Conservation (phyloP, 345 rosid genomes). For the Ricinus communis region DNA sequence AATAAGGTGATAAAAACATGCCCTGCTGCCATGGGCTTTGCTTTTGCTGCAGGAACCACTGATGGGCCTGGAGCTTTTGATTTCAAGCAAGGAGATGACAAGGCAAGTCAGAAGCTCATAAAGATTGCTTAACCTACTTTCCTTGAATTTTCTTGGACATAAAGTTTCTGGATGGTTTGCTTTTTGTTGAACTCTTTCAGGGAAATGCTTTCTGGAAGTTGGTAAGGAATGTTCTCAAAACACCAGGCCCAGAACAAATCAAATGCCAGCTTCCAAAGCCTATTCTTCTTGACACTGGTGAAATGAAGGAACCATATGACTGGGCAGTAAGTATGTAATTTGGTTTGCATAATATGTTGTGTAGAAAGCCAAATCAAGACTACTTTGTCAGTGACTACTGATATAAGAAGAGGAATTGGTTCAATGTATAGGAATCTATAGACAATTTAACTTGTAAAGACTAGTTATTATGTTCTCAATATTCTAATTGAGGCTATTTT, state of each 20-base stretch:
- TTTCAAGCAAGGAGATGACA: conserved; percentile 90
- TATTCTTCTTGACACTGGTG: conserved; percentile 90
- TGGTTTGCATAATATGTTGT: neutral
- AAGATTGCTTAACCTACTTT: conserved; percentile 5
- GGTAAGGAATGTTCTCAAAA: conserved; percentile 67
- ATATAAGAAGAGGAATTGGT: neutral
- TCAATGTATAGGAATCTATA: neutral
- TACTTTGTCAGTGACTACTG: neutral
- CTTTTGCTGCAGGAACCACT: conserved; percentile 95
- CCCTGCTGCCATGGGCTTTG: conserved; percentile 97
- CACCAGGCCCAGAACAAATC: conserved; percentile 62
- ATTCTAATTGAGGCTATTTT: neutral
- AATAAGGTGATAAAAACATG: conserved; percentile 67
- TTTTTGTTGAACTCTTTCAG: conserved; percentile 32
- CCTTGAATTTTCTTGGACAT: neutral
- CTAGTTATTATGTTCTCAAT: neutral
- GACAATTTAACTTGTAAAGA: neutral
- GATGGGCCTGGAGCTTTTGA: conserved; percentile 99
- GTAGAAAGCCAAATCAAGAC: neutral
- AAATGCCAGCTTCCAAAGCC: conserved; percentile 90
- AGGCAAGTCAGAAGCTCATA: conserved; percentile 37
- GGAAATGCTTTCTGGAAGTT: conserved; percentile 91
- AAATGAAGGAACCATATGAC: conserved; percentile 82
- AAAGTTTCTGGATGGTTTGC: neutral
- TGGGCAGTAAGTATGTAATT: conserved; percentile 73